A percentile compares a stretch with the other conserved stretches of the same genome.
These are phyloP conservation scores for Xylaria polymorpha DNA, from an alignment of 2,329 filamentous ascomycete genomes.

Conservation along the genomic window DNA sequence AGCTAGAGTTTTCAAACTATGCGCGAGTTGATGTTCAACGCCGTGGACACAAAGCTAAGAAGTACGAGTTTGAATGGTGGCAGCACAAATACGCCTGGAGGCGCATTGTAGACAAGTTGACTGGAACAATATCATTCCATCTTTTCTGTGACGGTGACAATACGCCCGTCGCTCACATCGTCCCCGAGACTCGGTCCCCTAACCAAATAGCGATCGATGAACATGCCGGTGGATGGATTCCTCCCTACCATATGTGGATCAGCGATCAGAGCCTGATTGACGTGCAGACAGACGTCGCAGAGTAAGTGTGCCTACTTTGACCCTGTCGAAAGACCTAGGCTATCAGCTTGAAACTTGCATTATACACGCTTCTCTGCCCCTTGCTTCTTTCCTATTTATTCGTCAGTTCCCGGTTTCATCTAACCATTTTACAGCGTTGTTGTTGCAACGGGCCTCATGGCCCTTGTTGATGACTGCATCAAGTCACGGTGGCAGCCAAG, in stretches of 20 bases:
- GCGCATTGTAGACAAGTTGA: constrained; percentile 75
- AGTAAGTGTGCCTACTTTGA: constrained; percentile 67
- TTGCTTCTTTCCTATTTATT: not conserved
- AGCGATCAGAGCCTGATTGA: constrained; percentile 77
- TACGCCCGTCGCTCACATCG: constrained; percentile 81
- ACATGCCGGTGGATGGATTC: constrained; percentile 86
- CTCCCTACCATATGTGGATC: constrained; percentile 91
- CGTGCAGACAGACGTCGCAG: constrained; percentile 81
- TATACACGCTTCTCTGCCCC: not conserved
- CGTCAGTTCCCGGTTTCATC: constrained; percentile 8
- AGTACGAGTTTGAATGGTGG: constrained; percentile 96
- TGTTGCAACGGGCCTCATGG: constrained; percentile 87
- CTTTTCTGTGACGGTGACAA: constrained; percentile 74
- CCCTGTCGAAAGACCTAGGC: constrained; percentile 3
- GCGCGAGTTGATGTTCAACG: constrained; percentile 87
- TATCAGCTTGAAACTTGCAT: not conserved
- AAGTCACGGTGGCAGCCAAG: constrained; percentile 73
- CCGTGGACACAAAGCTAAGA: constrained; percentile 73
- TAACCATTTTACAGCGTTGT: constrained; percentile 72
- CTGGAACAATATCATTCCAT: constrained; percentile 79
- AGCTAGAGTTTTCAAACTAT: constrained; percentile 97
- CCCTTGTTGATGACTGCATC: constrained; percentile 92
- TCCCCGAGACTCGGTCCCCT: constrained; percentile 80
- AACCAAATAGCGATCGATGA: constrained; percentile 78
- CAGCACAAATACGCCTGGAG: constrained; percentile 87